Conservation (phyloP, 108 stramenopile genomes). For the Cyclostephanos invisitatus region DNA sequence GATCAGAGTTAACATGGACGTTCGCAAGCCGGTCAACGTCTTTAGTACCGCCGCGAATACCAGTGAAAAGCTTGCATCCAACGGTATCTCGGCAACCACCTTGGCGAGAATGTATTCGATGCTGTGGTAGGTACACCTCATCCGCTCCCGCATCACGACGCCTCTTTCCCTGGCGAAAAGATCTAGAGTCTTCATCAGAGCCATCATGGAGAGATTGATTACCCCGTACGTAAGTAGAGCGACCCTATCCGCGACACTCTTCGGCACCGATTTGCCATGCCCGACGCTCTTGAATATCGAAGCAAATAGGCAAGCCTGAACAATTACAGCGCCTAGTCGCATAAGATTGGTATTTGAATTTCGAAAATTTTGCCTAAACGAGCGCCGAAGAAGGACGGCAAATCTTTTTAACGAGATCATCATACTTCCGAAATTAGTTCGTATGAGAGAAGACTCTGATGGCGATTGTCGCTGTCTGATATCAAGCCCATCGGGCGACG, state of each 20-base stretch:
- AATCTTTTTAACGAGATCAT: slow-evolving; percentile 41
- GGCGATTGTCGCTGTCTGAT: slow-evolving; percentile 14
- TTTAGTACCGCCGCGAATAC: slow-evolving; percentile 72
- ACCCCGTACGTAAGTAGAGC: slow-evolving; percentile 79
- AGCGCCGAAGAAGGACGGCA: slow-evolving; percentile 63
- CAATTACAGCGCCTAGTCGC: slow-evolving; percentile 51
- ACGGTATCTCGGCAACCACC: slow-evolving; percentile 74
- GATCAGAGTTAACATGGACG: slow-evolving; percentile 56
- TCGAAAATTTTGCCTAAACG: slow-evolving; percentile 80
- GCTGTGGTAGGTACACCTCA: slow-evolving; percentile 65
- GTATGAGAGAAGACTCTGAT: slow-evolving; percentile 5
- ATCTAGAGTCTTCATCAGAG: slow-evolving; percentile 80
- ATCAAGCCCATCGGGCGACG: slow-evolving; percentile 6
- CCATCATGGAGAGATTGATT: slow-evolving; percentile 77
- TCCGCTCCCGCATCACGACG: slow-evolving; percentile 80
- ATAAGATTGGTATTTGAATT: slow-evolving; percentile 57
- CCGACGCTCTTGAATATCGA: slow-evolving; percentile 65
- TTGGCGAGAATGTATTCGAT: slow-evolving; percentile 87
- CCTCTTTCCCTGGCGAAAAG: slow-evolving; percentile 77
- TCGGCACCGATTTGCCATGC: slow-evolving; percentile 59
- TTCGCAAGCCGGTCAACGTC: slow-evolving; percentile 56
- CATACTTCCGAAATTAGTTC: slow-evolving; percentile 11
- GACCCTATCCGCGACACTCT: slow-evolving; percentile 80
- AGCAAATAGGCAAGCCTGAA: slow-evolving; percentile 68
- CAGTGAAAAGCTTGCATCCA: slow-evolving; percentile 68